Base-by-base conservation (phyloP, 2,329 filamentous ascomycete genomes). In the Colletotrichum zoysiae region DNA sequence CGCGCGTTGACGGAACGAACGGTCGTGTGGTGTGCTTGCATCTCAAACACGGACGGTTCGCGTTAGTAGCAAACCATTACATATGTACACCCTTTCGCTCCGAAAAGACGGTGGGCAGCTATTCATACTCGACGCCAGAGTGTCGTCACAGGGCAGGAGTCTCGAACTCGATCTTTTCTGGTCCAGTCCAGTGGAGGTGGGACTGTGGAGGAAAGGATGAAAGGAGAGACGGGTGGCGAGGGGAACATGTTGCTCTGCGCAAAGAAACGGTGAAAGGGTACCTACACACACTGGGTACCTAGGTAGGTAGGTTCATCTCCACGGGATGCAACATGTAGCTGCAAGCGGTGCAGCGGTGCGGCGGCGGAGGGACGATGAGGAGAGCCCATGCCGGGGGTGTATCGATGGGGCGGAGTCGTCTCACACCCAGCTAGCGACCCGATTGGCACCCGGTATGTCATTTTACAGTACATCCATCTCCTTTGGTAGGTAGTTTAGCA, bases 121-220 rank as follows among this genome's bases (percentile, higher is more conserved):
- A 56, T 33, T 65, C 12, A 40, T 55, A 56, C 40, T 65, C 12
- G 46, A 63, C 65, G 65, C 65, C 51, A 56, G 7, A 64, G 53
- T 71, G 53, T 65, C 65, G 65, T 71, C 70, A 64, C 65, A 48
- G 59, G 44, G n/a, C 9, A 50, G 33, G 46, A 35, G 30, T 40
- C 35, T 46, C 55, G 50, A 61, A 51, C 26, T 50, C 42, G 20
- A 20, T 44, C n/a, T 42, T 48, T 48, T 40, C 40, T 20, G 26
- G 18, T 44, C 44, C 14, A 58, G 18, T 44, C 44, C 14, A 58
- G 51, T 62, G 44, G 53, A 14, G 51, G 65, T n/a, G 44, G 58
- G 58, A 64, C 20, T 23, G 58, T 26, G 30, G 62, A 56, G 48
- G 56, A 68, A 57, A 50, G 40, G 56, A 68, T 23, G 53, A 56